Evolutionary conservation across 768 basidiomycete species (phyloP), one percentile per base, ranked within the genome.

Genomic region (Termitomyces sp.): DNA sequence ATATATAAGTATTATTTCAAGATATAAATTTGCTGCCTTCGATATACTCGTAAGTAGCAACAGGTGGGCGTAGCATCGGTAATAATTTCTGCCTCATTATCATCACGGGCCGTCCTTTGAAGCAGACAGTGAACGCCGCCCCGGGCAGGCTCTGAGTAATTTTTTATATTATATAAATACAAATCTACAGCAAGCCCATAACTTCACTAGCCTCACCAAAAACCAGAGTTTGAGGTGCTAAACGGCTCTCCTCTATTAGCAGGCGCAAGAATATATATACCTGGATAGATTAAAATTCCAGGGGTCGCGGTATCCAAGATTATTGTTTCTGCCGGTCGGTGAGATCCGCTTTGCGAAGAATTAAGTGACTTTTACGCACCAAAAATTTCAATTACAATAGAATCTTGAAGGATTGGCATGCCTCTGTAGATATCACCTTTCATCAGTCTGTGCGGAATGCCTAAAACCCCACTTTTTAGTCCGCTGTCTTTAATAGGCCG

Each of bases 121-220:
- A 23, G 23, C 71, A 72, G 20, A 77, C 16, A 23, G 73, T 76
- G 5, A 62, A 47, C 75, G 56, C 30, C 70, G 64, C 5, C 78
- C 80, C 18, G 76, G 72, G 52, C 76, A 77, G 10, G 70, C 52
- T 48, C 65, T 66, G 36, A 30, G 30, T 23, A 28, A 20, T 26
- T 3, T 7, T n/a, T 43, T 5, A n/a, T 20, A 5, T 43, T 5
- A n/a, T 20, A 5, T 41, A 9, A 58, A 13, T 35, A n/a, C 12
- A n/a, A 18, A 49, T 26, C 35, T 4, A 30, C 26, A 32, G 30
- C 23, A 48, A 32, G n/a, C 10, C 5, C 3, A 57, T 41, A 28
- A 8, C 13, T 14, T 38, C 38, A 38, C 40, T 18, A 7, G 12
- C 20, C 46, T 41, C 26, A 63, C 64, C 64, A 62, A 50, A 65